Conservation (phyloP, 345 rosid genomes). For the Gossypium sturtianum region DNA sequence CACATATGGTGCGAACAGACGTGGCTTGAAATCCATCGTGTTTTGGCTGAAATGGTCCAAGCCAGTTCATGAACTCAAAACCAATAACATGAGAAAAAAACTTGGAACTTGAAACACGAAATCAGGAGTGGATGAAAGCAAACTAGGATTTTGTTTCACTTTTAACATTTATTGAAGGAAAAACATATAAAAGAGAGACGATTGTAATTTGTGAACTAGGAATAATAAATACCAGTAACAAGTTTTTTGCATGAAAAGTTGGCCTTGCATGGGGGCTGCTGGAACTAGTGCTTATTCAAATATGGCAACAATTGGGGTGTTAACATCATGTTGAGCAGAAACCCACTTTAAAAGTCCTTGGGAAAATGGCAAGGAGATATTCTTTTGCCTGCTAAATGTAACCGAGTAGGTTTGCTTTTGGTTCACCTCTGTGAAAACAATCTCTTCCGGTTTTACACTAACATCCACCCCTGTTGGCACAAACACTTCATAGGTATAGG, state of each 20-base stretch:
- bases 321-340: constrained; percentile 13
- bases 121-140: no score
- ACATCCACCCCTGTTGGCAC: constrained; percentile 21
- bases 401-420: constrained; percentile 21
- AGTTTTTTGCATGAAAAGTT: background rate
- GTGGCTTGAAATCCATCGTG: no score
- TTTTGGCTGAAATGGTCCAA: no score
- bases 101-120: no score
- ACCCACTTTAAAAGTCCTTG: constrained; percentile 29
- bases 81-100: no score
- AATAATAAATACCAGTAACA: background rate
- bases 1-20: background rate
- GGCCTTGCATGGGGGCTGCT: background rate
- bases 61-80: no score
- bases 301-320: constrained; percentile 17
- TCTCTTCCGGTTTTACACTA: background rate
- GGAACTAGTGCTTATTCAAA: background rate
- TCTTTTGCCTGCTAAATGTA: constrained; percentile 6
- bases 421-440: constrained; percentile 14
- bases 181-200: background rate
- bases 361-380: background rate
- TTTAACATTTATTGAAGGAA: background rate
- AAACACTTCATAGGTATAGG: constrained; percentile 18
- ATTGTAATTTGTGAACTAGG: background rate
- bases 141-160: background rate